Evolutionary conservation across 768 basidiomycete species (phyloP).

Genomic region (Pisolithus tinctorius): DNA sequence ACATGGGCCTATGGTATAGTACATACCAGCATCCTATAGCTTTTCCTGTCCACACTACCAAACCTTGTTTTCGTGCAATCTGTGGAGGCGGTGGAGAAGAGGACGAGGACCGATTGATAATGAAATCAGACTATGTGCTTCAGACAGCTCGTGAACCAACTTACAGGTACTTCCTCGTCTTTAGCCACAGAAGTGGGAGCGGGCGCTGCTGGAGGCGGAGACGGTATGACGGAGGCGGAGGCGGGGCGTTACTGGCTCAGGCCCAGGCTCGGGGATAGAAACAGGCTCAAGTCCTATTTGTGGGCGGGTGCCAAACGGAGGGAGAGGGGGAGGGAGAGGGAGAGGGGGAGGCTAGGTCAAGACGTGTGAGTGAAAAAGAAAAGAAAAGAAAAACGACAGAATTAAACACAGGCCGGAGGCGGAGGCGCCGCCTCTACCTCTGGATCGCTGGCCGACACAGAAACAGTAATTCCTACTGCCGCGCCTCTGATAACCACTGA

Average conservation of each 20-base stretch:
- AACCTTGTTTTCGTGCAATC: conserved; percentile 16
- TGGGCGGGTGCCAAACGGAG: conserved; percentile 15
- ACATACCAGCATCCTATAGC: no score
- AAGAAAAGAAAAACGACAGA: background rate
- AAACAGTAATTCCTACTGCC: conserved; percentile 23
- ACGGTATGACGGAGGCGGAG: conserved; percentile 21
- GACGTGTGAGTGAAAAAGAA: conserved; percentile 2
- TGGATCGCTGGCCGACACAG: conserved; percentile 18
- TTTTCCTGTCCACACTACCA: no score
- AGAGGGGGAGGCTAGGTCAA: conserved; percentile 25
- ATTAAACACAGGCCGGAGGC: conserved; percentile 21
- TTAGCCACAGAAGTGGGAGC: conserved; percentile 25
- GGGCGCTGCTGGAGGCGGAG: conserved; percentile 27
- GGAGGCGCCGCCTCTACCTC: conserved; percentile 25
- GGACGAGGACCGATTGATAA: conserved; percentile 26
- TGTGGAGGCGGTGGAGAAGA: conserved; percentile 42
- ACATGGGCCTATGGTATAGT: no score
- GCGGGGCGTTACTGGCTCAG: conserved; percentile 9
- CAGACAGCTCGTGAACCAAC: background rate
- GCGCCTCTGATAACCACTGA: conserved; percentile 27
- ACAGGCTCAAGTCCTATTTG: background rate
- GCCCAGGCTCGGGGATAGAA: conserved; percentile 10
- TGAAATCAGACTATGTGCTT: conserved; percentile 5
- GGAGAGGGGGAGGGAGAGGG: conserved; percentile 20
- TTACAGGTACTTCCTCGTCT: conserved; percentile 10